Percentiles rank a stretch among this genome's conserved stretches.
phyloP scores from a whole-genome alignment of 495 filamentous ascomycete genomes.

The Hypoxylon lenormandii region DNA sequence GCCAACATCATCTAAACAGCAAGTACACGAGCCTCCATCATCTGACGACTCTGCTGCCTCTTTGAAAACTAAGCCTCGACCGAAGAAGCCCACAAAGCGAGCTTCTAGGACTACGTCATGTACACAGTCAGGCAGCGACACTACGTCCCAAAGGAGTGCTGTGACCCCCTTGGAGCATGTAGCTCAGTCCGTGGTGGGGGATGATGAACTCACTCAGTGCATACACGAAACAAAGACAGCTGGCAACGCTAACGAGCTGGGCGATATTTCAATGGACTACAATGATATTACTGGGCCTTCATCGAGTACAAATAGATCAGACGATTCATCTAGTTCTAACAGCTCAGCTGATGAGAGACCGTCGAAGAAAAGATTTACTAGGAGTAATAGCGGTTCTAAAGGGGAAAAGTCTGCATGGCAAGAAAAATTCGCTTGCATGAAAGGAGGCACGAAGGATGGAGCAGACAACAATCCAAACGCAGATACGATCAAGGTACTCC shows the following conservation, averaged over 20 bases:
- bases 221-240: conserved; percentile 31
- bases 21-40: not conserved
- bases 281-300: not conserved
- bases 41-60: conserved; percentile 43
- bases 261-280: conserved; percentile 1
- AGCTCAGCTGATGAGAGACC: conserved; percentile 18
- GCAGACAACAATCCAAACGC: conserved; percentile 69
- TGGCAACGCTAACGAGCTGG: not conserved
- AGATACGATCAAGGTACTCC: conserved; percentile 79
- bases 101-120: not conserved
- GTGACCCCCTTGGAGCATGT: not conserved
- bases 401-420: conserved; percentile 31
- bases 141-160: conserved; percentile 19
- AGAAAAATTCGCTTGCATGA: conserved; percentile 60
- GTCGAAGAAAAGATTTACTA: conserved; percentile 36
- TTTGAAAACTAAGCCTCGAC: conserved; percentile 49
- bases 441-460: conserved; percentile 54
- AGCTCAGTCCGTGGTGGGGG: not conserved
- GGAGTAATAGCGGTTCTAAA: not conserved
- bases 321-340: conserved; percentile 13
- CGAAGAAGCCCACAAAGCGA: conserved; percentile 16
- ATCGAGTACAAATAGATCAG: conserved; percentile 13
- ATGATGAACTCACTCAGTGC: conserved; percentile 41
- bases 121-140: conserved; percentile 32
- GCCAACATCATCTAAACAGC: conserved; percentile 13